Base-by-base conservation (phyloP, 768 basidiomycete genomes). In the Brasilioporus rufonigricans region DNA sequence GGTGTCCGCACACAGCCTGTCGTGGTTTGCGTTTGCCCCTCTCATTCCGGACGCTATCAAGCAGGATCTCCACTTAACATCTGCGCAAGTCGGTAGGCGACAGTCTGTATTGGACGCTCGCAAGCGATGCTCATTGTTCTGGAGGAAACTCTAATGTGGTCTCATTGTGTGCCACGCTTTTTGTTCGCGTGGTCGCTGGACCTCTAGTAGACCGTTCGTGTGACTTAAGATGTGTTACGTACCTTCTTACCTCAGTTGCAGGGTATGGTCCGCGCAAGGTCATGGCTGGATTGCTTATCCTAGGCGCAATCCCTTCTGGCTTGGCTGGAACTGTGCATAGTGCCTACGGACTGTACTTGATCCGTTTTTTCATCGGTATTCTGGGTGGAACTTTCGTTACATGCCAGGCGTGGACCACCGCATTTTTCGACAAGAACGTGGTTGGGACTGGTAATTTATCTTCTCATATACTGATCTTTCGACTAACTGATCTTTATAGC, bases 341-440 rank as follows among this genome's bases (percentile, higher is more conserved):
- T 50, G 77, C 74, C 1, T 23, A 48, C 2, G 72, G 76, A 0
- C 72, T 83, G 0, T 77, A 78, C 48, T 60, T 67, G 2, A 36
- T 82, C 31, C 75, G 84, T 0, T 84, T 84, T 63, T 82, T 85
- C 63, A 81, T 84, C 43, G 81, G 82, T 10, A 79, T 85, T 44
- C 72, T 84, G 2, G 84, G 84, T 9, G 84, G 70, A 0, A 80
- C 82, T 1, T 85, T 86, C 54, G 81, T 86, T 1, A 76, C 83
- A 5, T 83, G 82, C 55, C 79, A 83, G 50, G 77, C 79, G 2
- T 83, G 84, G 81, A 82, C 83, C 10, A 82, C 84, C 0, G 70
- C 69, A 4, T 84, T 85, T 67, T 86, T 81, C 64, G 81, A 84
- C 65, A 83, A 77, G 41, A 66, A 66, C 38, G 62, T 74, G 38